phyloP scores from a whole-genome alignment of 2,329 filamentous ascomycete genomes.

The Blastomyces emzantsi region DNA sequence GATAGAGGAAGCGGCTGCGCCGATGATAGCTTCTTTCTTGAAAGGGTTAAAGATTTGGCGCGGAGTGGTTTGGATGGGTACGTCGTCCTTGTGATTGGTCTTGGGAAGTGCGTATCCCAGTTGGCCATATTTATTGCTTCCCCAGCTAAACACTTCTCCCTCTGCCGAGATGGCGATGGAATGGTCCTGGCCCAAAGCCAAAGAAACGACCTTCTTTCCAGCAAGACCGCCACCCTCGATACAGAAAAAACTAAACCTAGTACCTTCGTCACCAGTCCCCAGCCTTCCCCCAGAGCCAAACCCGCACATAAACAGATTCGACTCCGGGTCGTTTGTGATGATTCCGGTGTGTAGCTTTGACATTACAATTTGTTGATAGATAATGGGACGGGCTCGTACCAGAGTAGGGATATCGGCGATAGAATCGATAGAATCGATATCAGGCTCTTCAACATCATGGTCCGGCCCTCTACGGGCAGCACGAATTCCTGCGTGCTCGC shows the following conservation, averaged over 20 bases:
- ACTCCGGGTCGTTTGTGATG: constrained; percentile 74
- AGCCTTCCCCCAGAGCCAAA: constrained; percentile 84
- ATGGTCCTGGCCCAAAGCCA: constrained; percentile 87
- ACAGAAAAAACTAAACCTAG: constrained; percentile 74
- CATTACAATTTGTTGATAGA: constrained; percentile 73
- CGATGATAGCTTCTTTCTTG: constrained; percentile 73
- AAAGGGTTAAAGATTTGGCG: constrained; percentile 85
- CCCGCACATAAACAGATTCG: constrained; percentile 87
- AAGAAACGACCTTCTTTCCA: constrained; percentile 63
- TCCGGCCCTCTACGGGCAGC: constrained; percentile 26
- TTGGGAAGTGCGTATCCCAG: constrained; percentile 73
- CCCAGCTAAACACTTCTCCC: constrained; percentile 94
- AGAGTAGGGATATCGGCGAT: constrained; percentile 59
- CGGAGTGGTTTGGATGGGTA: constrained; percentile 70
- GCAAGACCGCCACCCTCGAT: constrained; percentile 65
- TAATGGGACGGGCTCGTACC: constrained; percentile 60
- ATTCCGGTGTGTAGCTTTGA: constrained; percentile 89
- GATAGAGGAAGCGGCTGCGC: constrained; percentile 77
- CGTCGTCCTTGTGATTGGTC: constrained; percentile 58
- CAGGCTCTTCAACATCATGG: constrained; percentile 13
- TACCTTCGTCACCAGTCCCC: constrained; percentile 81
- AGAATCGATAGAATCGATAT: constrained; percentile 31
- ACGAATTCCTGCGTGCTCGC: constrained; percentile 48
- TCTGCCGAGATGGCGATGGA: constrained; percentile 73
- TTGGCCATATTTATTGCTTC: constrained; percentile 75